Base-by-base conservation (phyloP, 352 stramenopile species). In the Globisporangium nunn region DNA sequence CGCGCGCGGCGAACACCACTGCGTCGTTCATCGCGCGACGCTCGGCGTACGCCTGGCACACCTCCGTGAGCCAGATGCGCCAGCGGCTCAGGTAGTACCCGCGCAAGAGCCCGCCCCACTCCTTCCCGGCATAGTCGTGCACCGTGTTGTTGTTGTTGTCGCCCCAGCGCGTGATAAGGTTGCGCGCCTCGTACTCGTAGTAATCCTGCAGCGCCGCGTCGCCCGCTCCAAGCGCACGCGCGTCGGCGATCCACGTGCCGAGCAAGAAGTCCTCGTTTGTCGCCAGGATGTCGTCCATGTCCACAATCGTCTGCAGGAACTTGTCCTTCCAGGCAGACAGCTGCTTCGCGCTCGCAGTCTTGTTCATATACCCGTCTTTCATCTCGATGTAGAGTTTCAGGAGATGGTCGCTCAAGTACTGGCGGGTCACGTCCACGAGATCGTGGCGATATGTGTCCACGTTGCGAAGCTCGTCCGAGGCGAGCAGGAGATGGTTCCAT, bases 171-270 rank as follows among this genome's bases (percentile, higher is more conserved):
- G 81, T 91, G 51, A 91, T 73, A 63, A 89, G 79, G 59, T 91
- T 91, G 28, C 81, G 78, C n/a, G 81, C 81, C 63, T 91, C 77
- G 59, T 88, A 91, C 61, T 91, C 81, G 58, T 82, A 86, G 61
- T 89, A 91, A 17, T 72, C 59, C 41, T 75, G 63, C 17, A 87
- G 61, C 0, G 61, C 52, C 3, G 44, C 31, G 29, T 80, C 58
- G 2, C 54, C 55, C 17, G 56, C 58, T 8, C 62, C 75, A 7
- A 91, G 67, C 0, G 66, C 67, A 6, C 74, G 75, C 0, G 81
- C 81, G 52, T 89, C 75, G 15, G 63, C 63, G 54, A 89, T 77
- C 81, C 81, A 91, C 4, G 77, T 81, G 11, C 81, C 81, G 11
- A 91, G 66, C 29, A 91, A 55, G 49, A 87, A 91, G 58, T 89